phyloP scores from a whole-genome alignment of 1,139 yeast species.

The Meyerozyma carpophila region DNA sequence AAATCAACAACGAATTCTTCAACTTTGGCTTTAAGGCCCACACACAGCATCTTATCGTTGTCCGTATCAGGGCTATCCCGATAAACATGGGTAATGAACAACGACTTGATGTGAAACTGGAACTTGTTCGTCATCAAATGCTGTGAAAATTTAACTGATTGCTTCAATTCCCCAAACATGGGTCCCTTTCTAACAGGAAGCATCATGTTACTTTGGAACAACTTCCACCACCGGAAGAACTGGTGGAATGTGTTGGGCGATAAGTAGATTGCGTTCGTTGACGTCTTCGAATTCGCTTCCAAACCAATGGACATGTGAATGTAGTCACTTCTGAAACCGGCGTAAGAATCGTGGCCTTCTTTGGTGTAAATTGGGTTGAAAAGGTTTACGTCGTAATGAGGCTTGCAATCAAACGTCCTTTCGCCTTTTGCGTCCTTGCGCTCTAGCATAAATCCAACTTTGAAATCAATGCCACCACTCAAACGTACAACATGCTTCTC shows the following conservation, averaged over 20 bases:
- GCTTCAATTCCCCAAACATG: constrained; percentile 33
- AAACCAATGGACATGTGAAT: constrained; percentile 75
- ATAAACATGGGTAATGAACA: constrained; percentile 38
- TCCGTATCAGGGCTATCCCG: constrained; percentile 15
- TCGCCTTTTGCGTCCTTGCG: constrained; percentile 30
- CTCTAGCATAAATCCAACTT: constrained; percentile 56
- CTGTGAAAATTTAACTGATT: constrained; percentile 37
- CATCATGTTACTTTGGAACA: constrained; percentile 39
- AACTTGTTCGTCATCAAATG: constrained; percentile 39
- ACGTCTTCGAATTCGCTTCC: constrained; percentile 39
- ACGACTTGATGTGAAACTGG: constrained; percentile 32
- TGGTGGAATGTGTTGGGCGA: constrained; percentile 36
- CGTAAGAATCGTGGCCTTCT: constrained; percentile 63
- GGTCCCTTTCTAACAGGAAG: constrained; percentile 37
- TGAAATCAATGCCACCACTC: constrained; percentile 56
- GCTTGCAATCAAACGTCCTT: constrained; percentile 50
- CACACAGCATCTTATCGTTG: constrained; percentile 28
- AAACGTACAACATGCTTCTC: constrained; percentile 54
- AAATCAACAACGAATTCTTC: constrained; percentile 37
- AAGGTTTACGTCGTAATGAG: constrained; percentile 67
- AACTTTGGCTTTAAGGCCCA: constrained; percentile 39
- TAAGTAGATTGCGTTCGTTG: constrained; percentile 40
- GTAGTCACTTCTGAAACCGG: constrained; percentile 72
- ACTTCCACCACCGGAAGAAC: constrained; percentile 42
- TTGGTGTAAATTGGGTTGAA: constrained; percentile 58